Conservation (phyloP, 1,284 basidiomycete species). For the Leccinum idahoense region DNA sequence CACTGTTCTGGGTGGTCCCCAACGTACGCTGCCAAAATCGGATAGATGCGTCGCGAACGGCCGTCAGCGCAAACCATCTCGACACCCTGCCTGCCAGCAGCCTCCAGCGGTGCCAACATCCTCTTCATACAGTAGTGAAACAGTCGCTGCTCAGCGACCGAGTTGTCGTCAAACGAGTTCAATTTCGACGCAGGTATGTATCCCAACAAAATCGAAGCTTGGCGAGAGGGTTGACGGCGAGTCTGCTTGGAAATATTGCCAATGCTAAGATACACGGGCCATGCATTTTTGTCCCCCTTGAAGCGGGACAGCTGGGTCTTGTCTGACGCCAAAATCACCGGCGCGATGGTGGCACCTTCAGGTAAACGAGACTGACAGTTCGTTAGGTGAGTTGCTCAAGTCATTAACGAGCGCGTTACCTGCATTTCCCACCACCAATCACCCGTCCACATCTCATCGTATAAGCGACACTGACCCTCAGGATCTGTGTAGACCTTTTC, state of each 20-base stretch:
- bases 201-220: neutral
- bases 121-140: neutral
- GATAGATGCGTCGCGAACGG: constrained; percentile 6
- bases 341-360: neutral
- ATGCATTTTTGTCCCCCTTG: neutral
- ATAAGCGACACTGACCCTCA: neutral
- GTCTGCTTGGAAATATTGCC: neutral
- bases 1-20: neutral
- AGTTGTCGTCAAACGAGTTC: neutral
- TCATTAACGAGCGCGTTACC: no score
- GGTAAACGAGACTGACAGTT: neutral
- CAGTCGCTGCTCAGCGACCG: neutral
- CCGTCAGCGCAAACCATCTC: neutral
- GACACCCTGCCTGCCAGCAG: neutral
- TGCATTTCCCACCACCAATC: neutral
- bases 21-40: constrained; percentile 15
- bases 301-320: neutral
- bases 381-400: neutral
- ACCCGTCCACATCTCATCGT: neutral
- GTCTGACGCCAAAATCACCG: neutral
- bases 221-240: neutral
- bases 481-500: neutral
- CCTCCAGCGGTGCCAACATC: neutral
- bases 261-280: neutral
- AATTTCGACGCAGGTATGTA: neutral